Conservation (phyloP, 108 stramenopile species). For the Parietichytrium sp. region DNA sequence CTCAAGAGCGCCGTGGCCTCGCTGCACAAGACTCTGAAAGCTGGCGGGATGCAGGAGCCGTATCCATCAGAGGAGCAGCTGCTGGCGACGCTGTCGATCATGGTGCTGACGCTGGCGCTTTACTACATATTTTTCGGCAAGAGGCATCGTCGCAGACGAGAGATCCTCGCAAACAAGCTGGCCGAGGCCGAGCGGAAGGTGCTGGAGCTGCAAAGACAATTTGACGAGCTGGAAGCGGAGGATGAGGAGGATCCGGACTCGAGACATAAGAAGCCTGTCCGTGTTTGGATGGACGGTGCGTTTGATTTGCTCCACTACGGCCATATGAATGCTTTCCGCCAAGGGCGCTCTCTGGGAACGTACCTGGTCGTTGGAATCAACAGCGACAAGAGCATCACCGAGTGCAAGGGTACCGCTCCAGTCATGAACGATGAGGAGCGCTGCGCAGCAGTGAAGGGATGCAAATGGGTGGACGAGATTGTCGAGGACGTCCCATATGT, state of each 20-base stretch:
- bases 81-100: slow-evolving; percentile 14
- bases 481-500: slow-evolving; percentile 92
- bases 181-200: slow-evolving; percentile 34
- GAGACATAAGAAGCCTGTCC: background rate
- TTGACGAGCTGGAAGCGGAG: slow-evolving; percentile 17
- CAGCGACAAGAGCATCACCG: slow-evolving; percentile 84
- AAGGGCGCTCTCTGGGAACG: slow-evolving; percentile 87
- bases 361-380: slow-evolving; percentile 94
- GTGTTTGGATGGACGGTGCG: slow-evolving; percentile 66
- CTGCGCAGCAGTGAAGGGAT: slow-evolving; percentile 81
- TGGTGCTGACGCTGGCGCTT: background rate
- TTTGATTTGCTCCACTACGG: slow-evolving; percentile 72
- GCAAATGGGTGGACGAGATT: slow-evolving; percentile 98
- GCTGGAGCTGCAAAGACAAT: background rate
- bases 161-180: slow-evolving; percentile 5
- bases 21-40: background rate
- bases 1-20: background rate
- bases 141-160: background rate
- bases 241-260: background rate
- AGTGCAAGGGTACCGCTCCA: slow-evolving; percentile 86
- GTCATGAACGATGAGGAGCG: slow-evolving; percentile 92
- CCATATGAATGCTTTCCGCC: slow-evolving; percentile 96
- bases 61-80: slow-evolving; percentile 38
- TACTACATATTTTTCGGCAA: slow-evolving; percentile 31
- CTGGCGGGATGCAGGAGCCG: slow-evolving; percentile 25